Percentiles rank a stretch among this genome's conserved stretches.
Evolutionary conservation across 768 basidiomycete species (phyloP).

Genomic region (Hirschioporus abietinus): DNA sequence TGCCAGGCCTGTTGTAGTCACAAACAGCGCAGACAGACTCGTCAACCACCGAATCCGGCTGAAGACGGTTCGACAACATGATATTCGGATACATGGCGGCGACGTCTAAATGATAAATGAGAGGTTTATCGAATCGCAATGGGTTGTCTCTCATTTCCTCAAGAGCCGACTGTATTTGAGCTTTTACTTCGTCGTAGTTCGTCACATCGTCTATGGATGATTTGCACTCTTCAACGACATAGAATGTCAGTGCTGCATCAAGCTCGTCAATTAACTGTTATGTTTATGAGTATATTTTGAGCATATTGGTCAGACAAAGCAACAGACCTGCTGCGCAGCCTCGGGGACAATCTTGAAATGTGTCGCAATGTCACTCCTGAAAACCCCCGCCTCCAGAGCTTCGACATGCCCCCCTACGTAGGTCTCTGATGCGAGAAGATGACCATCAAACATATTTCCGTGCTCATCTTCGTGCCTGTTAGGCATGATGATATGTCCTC

Average conservation of each 20-base stretch:
- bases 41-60: constrained; percentile 96
- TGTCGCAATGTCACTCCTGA: constrained; percentile 90
- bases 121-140: constrained; percentile 80
- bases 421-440: constrained; percentile 94
- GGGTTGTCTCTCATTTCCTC: constrained; percentile 92
- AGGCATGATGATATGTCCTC: constrained; percentile 92
- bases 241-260: constrained; percentile 87
- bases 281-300: background rate
- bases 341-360: constrained; percentile 92
- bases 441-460: constrained; percentile 91
- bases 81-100: constrained; percentile 99
- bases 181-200: constrained; percentile 92
- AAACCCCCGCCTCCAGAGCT: constrained; percentile 96
- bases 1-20: constrained; percentile 95
- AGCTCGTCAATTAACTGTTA: constrained; percentile 86
- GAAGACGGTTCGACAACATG: constrained; percentile 99
- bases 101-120: constrained; percentile 98
- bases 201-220: constrained; percentile 75
- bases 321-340: constrained; percentile 75
- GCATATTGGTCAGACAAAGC: constrained; percentile 6
- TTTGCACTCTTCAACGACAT: constrained; percentile 81
- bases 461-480: constrained; percentile 93
- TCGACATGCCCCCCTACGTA: constrained; percentile 99
- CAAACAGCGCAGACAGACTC: constrained; percentile 97
- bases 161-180: constrained; percentile 67